These are phyloP conservation scores for Populus nigra DNA, from an alignment of 345 rosid genomes.

Conservation along the genomic window DNA sequence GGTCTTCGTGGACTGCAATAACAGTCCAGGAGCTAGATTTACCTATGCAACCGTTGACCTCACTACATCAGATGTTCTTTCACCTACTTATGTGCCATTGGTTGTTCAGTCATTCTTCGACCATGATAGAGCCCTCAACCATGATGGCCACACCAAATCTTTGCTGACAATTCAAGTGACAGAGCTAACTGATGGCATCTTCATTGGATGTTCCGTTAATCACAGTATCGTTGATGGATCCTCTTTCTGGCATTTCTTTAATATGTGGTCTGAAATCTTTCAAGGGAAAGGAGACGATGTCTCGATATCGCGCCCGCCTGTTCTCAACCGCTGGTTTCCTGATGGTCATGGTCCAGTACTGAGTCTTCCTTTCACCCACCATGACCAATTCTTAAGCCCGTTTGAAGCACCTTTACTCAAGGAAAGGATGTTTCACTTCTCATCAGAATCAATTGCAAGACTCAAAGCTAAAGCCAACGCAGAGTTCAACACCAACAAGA, in stretches of 20 bases:
- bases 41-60: conserved; percentile 47
- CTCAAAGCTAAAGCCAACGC: conserved; percentile 56
- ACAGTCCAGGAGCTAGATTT: conserved; percentile 48
- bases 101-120: conserved; percentile 68
- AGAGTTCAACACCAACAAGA: conserved; percentile 38
- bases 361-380: conserved; percentile 47
- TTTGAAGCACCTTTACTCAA: conserved; percentile 44
- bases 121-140: conserved; percentile 52
- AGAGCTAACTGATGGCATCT: conserved; percentile 60
- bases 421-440: conserved; percentile 64
- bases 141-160: conserved; percentile 56
- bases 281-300: conserved; percentile 28
- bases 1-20: conserved; percentile 50
- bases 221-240: conserved; percentile 64
- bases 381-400: conserved; percentile 43
- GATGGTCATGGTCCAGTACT: conserved; percentile 41
- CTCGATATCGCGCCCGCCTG: conserved; percentile 45
- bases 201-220: conserved; percentile 64
- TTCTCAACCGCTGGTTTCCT: conserved; percentile 53
- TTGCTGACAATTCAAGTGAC: conserved; percentile 62
- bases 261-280: conserved; percentile 58
- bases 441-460: conserved; percentile 43
- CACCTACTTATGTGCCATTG: conserved; percentile 47
- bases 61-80: conserved; percentile 42
- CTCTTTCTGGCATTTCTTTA: conserved; percentile 70